phyloP scores from a whole-genome alignment of 75 land plant genomes.

The Sequoia sempervirens region DNA sequence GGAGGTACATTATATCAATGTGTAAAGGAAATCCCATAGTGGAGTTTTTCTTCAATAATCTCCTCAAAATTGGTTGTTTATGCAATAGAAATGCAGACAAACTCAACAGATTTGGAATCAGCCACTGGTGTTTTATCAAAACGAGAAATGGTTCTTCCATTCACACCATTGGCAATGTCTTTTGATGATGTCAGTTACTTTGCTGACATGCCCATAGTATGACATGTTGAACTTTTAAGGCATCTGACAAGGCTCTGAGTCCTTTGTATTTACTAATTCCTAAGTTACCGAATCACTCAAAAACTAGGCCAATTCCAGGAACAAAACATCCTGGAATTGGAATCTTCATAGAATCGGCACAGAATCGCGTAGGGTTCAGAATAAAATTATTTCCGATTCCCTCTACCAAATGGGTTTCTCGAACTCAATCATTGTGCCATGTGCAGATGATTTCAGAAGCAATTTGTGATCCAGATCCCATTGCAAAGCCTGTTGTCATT shows the following conservation, averaged over 20 bases:
- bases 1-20: not conserved
- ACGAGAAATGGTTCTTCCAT: slow-evolving; percentile 31
- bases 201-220: slow-evolving; percentile 35
- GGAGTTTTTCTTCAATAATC: not conserved
- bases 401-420: no score
- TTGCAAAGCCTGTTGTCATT: no score
- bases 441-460: no score
- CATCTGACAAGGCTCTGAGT: not conserved
- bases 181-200: slow-evolving; percentile 27
- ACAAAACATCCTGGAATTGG: no score
- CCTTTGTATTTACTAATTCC: not conserved
- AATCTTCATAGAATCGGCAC: no score
- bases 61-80: not conserved
- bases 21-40: no score
- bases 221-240: not conserved
- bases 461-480: no score
- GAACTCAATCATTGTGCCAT: no score
- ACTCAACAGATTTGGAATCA: not conserved
- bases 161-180: slow-evolving; percentile 20
- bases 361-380: no score
- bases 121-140: not conserved
- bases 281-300: no score
- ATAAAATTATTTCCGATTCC: no score
- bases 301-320: no score
- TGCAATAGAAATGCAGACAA: not conserved